A percentile compares a stretch with the other conserved stretches of the same genome.
Evolutionary conservation across 345 rosid species (phyloP).

Genomic region (Boechera stricta): DNA sequence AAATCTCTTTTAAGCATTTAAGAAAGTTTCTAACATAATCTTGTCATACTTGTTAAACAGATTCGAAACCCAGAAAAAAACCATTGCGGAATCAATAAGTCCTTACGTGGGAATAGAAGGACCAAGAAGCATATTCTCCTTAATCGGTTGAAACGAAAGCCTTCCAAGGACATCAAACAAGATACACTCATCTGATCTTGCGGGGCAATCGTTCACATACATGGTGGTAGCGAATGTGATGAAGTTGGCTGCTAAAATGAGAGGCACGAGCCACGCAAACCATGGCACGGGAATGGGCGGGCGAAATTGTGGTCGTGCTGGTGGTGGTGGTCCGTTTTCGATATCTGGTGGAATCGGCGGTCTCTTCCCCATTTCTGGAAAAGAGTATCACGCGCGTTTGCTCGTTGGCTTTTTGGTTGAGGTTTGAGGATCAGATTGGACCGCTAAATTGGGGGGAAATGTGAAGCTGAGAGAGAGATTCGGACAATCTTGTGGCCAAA

Average conservation of each 20-base stretch:
- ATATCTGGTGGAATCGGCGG: slow-evolving; percentile 45
- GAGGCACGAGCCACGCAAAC: slow-evolving; percentile 73
- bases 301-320: slow-evolving; percentile 47
- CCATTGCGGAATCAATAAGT: neutral
- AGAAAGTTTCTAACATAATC: neutral
- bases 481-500: slow-evolving; percentile 45
- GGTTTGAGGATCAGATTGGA: slow-evolving; percentile 23
- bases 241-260: slow-evolving; percentile 55
- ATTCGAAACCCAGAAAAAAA: neutral
- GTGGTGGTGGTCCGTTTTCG: slow-evolving; percentile 43
- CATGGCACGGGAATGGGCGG: slow-evolving; percentile 59
- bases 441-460: slow-evolving; percentile 18
- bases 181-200: slow-evolving; percentile 51
- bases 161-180: slow-evolving; percentile 53
- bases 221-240: slow-evolving; percentile 58
- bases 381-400: slow-evolving; percentile 33
- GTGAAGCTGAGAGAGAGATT: slow-evolving; percentile 42
- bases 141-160: slow-evolving; percentile 60
- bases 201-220: slow-evolving; percentile 76
- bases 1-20: neutral
- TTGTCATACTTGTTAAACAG: slow-evolving; percentile 12
- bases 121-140: slow-evolving; percentile 63
- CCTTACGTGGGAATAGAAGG: slow-evolving; percentile 69
- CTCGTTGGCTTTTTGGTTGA: slow-evolving; percentile 28
- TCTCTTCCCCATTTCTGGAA: slow-evolving; percentile 49